Evolutionary conservation across 805 yeast genomes (phyloP), one percentile per base, ranked within the genome.

Genomic region (Spathaspora gorwiae): DNA sequence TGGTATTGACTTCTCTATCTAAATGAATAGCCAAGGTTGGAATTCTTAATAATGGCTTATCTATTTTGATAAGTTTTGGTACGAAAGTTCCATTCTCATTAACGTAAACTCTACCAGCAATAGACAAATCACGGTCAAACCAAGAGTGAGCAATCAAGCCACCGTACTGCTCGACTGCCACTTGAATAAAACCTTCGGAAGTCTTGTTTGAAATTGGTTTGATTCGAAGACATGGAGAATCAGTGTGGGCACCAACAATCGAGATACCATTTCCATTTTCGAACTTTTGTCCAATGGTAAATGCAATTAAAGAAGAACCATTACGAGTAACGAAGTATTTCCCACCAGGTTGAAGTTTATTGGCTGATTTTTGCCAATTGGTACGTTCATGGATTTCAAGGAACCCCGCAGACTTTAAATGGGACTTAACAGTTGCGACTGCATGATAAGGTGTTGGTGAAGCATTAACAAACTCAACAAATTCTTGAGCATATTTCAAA

Each of bases 361-460:
- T 50, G 1, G 79, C 78, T 10, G 75, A 72, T 14, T 40, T 44
- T 7, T 34, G 14, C 97, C 97, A 92, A 33, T 71, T 61, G 9
- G 75, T 71, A 37, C 88, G 75, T 64, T 92, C 98, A 19, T 78
- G 70, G 26, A 94, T 63, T 62, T 86, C 94, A 9, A 60, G 61
- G 60, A 88, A 92, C 0, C 95, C 96, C n/a, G 80, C 77, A 3
- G 64, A 60, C 2, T 60, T 45, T 31, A 92, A 72, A 42, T 71
- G 65, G n/a, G 62, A 52, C 55, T 83, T 83, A 37, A 83, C 80
- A 26, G 78, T 76, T 40, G 78, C 76, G 7, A 90, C 96, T 0
- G 90, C 96, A 64, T 94, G 98, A 63, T 90, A 92, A 0, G 98
- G 98, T 0, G 98, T 84, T 13, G 97, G 98, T 0, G 96, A 84